Evolutionary conservation across 257 asterid species (phyloP).

Genomic region (Knoxia roxburghii): DNA sequence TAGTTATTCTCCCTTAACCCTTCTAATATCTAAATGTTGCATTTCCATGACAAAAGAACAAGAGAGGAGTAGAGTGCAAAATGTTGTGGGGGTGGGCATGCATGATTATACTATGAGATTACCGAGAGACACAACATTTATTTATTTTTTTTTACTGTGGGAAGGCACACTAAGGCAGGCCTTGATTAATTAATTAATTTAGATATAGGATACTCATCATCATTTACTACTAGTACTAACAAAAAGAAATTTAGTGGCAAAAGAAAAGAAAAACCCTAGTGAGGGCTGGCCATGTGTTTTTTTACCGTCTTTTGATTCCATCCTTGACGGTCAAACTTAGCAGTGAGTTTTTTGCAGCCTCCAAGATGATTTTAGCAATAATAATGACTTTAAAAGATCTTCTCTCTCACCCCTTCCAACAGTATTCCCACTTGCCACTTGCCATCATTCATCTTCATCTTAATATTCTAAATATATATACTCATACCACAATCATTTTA

Average conservation of each 20-base stretch:
- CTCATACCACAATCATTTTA: no score
- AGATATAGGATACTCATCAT: no score
- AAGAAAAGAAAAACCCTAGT: not conserved
- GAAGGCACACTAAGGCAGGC: slow-evolving; percentile 12
- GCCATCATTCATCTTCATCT: not conserved
- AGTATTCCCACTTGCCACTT: slow-evolving; percentile 20
- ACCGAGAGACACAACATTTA: slow-evolving; percentile 24
- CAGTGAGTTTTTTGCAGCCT: slow-evolving; percentile 35
- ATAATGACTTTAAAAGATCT: not conserved
- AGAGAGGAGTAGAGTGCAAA: slow-evolving; percentile 9
- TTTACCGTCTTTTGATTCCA: slow-evolving; percentile 58
- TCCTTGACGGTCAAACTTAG: slow-evolving; percentile 56
- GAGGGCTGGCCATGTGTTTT: slow-evolving; percentile 35
- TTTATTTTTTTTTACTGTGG: slow-evolving; percentile 16
- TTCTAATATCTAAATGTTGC: no score
- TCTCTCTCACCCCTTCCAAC: slow-evolving; percentile 8
- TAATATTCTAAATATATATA: no score
- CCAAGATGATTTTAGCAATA: slow-evolving; percentile 28
- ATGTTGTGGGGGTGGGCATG: slow-evolving; percentile 6
- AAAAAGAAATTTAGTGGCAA: no score
- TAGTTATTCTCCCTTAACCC: slow-evolving; percentile 1
- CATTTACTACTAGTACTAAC: no score
- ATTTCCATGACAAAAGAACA: not conserved
- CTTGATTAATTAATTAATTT: slow-evolving; percentile 23
- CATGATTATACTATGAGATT: slow-evolving; percentile 39